Conservation (phyloP, 2,329 filamentous ascomycete genomes). For the Clonostachys sp. region DNA sequence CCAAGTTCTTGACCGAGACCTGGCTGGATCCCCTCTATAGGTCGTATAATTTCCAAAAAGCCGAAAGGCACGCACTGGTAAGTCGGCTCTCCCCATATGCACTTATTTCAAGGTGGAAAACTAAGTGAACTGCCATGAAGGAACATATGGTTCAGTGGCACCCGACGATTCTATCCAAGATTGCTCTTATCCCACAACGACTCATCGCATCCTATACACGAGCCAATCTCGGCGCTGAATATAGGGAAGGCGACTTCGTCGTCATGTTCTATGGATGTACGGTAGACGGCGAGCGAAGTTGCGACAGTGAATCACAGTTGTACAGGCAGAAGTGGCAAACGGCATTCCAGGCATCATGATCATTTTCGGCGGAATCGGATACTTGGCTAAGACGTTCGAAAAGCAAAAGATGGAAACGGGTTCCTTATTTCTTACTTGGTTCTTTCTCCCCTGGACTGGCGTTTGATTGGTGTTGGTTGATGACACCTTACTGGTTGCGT, state of each 20-base stretch:
- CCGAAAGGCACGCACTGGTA: slow-evolving; percentile 86
- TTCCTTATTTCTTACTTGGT: no score
- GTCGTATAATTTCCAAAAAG: slow-evolving; percentile 94
- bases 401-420: no score
- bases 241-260: slow-evolving; percentile 80
- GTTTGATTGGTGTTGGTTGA: no score
- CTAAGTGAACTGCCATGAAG: slow-evolving; percentile 29
- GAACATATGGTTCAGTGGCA: slow-evolving; percentile 95
- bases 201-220: slow-evolving; percentile 74
- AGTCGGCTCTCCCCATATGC: slow-evolving; percentile 22
- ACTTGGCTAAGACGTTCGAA: no score
- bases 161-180: slow-evolving; percentile 84
- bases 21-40: slow-evolving; percentile 96
- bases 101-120: background rate
- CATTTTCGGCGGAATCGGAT: no score
- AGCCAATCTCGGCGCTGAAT: slow-evolving; percentile 54
- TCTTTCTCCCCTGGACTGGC: no score
- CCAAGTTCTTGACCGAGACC: slow-evolving; percentile 85
- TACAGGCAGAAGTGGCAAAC: slow-evolving; percentile 39
- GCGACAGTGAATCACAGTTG: slow-evolving; percentile 63
- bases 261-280: slow-evolving; percentile 75
- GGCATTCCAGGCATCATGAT: background rate
- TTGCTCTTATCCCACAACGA: slow-evolving; percentile 85
- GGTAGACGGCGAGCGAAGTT: slow-evolving; percentile 51
- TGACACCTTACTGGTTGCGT: no score